Evolutionary conservation across 2,329 filamentous ascomycete species (phyloP).

Genomic region (Penicillium sp.): DNA sequence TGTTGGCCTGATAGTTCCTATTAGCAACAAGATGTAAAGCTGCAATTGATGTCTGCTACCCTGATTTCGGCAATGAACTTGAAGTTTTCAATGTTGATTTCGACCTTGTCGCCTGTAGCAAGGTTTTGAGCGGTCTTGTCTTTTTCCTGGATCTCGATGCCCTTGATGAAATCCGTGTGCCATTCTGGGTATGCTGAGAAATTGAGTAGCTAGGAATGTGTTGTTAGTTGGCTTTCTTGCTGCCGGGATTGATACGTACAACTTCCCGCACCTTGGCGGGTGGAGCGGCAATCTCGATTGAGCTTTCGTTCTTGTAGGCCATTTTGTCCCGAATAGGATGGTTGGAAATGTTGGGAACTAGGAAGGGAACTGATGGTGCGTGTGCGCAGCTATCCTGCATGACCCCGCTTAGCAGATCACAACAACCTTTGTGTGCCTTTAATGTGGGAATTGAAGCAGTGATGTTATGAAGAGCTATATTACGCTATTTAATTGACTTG

Average conservation of each 20-base stretch:
- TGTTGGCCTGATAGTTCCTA: slow-evolving; percentile 17
- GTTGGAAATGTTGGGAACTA: not conserved
- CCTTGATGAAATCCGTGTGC: slow-evolving; percentile 24
- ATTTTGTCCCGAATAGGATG: slow-evolving; percentile 7
- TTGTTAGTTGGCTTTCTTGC: not conserved
- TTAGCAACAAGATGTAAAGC: not conserved
- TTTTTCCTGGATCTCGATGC: slow-evolving; percentile 14
- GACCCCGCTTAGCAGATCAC: not conserved
- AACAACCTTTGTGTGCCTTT: not conserved
- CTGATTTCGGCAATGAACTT: slow-evolving; percentile 13
- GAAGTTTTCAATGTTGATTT: slow-evolving; percentile 16
- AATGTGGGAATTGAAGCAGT: too few species aligned
- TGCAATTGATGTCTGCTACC: not conserved
- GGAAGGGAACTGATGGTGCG: slow-evolving; percentile 1
- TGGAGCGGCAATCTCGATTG: slow-evolving; percentile 23
- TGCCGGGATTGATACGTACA: slow-evolving; percentile 11
- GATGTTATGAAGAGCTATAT: not conserved
- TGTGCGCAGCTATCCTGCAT: not conserved
- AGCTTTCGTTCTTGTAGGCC: slow-evolving; percentile 18
- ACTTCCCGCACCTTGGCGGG: slow-evolving; percentile 26
- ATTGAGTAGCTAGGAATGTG: slow-evolving; percentile 19
- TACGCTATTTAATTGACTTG: not conserved
- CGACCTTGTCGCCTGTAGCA: slow-evolving; percentile 9
- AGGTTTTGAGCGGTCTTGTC: slow-evolving; percentile 16
- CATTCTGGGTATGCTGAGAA: slow-evolving; percentile 24